Evolutionary conservation across 1,284 basidiomycete species (phyloP).

Genomic region (Tilletia setariae): DNA sequence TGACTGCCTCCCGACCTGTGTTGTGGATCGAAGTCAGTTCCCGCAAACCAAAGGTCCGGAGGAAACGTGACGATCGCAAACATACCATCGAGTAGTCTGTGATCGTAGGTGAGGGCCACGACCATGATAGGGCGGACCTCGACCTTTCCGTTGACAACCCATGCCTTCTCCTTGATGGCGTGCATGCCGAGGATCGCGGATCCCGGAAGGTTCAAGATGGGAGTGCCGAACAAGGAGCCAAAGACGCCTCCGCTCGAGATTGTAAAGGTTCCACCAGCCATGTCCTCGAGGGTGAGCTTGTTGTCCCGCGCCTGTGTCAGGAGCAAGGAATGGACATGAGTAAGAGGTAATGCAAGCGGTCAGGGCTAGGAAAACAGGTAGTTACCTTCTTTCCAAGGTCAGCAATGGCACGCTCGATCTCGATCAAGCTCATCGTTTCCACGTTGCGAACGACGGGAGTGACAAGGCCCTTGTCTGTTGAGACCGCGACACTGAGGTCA

Average conservation of each 20-base stretch:
- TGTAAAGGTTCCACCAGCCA: conserved; percentile 93
- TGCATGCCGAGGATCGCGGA: conserved; percentile 95
- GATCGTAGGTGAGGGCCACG: conserved; percentile 86
- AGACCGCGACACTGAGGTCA: conserved; percentile 72
- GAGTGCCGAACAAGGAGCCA: conserved; percentile 92
- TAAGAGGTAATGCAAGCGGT: not conserved
- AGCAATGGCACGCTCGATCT: conserved; percentile 89
- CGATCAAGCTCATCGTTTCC: conserved; percentile 79
- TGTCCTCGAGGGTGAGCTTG: conserved; percentile 81
- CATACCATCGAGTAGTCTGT: conserved; percentile 82
- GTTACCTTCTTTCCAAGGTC: conserved; percentile 76
- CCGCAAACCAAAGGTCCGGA: not conserved
- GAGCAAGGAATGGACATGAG: too few relatives aligned
- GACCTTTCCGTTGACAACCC: conserved; percentile 66
- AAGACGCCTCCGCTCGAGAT: conserved; percentile 99
- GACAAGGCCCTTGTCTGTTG: conserved; percentile 94
- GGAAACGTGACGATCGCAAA: not conserved
- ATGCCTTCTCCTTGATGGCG: conserved; percentile 87
- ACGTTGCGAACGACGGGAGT: conserved; percentile 92
- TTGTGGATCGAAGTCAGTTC: too few relatives aligned
- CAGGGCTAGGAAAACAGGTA: not conserved
- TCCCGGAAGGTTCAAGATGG: conserved; percentile 90
- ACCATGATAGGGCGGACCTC: conserved; percentile 21
- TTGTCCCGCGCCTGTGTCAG: conserved; percentile 77
- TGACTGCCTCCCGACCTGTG: conserved; percentile 75